Evolutionary conservation across 352 stramenopile genomes (phyloP).

Genomic region (Globisporangium irregulare): DNA sequence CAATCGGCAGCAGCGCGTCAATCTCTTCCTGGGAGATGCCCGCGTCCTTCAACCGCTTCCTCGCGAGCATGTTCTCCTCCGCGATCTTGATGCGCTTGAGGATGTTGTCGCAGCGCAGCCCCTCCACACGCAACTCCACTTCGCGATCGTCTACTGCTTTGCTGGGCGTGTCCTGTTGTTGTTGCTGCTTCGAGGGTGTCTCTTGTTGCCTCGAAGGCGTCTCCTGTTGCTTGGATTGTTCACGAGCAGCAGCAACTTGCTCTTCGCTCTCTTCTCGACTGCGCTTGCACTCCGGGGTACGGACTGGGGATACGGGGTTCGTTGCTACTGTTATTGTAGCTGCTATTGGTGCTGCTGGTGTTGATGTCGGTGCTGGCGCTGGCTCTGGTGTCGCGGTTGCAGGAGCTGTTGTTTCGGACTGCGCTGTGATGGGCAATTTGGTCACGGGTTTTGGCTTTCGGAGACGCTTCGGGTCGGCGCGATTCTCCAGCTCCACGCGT

Average conservation of each 20-base stretch:
- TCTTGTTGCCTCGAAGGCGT: not conserved
- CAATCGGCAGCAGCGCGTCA: conserved; percentile 16
- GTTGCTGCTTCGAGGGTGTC: not conserved
- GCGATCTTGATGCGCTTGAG: conserved; percentile 20
- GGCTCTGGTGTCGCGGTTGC: not conserved
- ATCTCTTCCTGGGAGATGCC: conserved; percentile 19
- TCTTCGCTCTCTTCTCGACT: not conserved
- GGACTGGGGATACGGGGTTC: not conserved
- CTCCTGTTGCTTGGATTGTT: not conserved
- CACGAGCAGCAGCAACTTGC: not conserved
- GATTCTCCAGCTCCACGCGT: conserved; percentile 18
- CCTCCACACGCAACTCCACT: conserved; percentile 13
- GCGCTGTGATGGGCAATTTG: not conserved
- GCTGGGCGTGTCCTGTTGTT: not conserved
- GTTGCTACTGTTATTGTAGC: not conserved
- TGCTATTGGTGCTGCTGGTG: not conserved
- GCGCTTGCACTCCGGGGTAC: not conserved
- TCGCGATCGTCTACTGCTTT: conserved; percentile 9
- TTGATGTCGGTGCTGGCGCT: not conserved
- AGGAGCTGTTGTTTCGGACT: not conserved
- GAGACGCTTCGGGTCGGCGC: conserved; percentile 1
- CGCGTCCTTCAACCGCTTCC: conserved; percentile 43
- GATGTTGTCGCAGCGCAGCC: conserved; percentile 14
- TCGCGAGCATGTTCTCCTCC: conserved; percentile 26
- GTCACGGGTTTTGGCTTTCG: not conserved